Base-by-base conservation (phyloP, 1,139 yeast species). In the Geotrichum europaeum region DNA sequence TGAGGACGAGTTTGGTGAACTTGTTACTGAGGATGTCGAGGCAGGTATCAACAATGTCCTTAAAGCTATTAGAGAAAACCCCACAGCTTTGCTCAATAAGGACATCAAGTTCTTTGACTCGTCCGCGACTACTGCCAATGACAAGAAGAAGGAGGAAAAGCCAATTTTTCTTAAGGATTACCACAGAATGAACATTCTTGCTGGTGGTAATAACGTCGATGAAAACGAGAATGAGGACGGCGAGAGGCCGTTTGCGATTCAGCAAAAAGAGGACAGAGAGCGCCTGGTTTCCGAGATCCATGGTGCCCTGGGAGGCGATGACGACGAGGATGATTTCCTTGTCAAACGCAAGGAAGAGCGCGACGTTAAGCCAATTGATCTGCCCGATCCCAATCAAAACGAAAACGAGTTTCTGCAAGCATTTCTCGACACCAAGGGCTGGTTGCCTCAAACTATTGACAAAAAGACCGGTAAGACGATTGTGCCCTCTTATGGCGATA, bases 101-200 rank as follows among this genome's bases (percentile, higher is more conserved):
- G 77, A 80, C 22, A 83, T 81, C 6, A 83, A 80, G 69, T 94
- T 92, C 70, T 94, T 89, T 72, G 84, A 84, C 13, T n/a, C 47
- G 4, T 88, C 86, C 32, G 79, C 85, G 1, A 85, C 79, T 43
- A 77, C 76, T 4, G 78, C 76, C 13, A 75, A 65, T 1, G 63
- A 62, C 10, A 56, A 20, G 62, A 63, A 58, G 58, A 60, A 64
- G 56, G 58, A 63, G 12, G 79, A 80, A 61, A 90, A 90, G 72
- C 97, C 98, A 4, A 78, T 94, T 65, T 90, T 86, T 70, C 81
- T 95, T 72, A 90, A 91, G 69, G 99, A 95, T 72, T 94, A 92
- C 71, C 98, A 94, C 71, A 81, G 99, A 72, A 83, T 84, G 83
- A 87, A 84, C 66, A 76, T 92, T 49, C 77, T 95, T 45, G 78